Percentiles rank a stretch among this genome's conserved stretches.
Evolutionary conservation across 129 eudicot genomes (phyloP).

Genomic region (Arctium minus): DNA sequence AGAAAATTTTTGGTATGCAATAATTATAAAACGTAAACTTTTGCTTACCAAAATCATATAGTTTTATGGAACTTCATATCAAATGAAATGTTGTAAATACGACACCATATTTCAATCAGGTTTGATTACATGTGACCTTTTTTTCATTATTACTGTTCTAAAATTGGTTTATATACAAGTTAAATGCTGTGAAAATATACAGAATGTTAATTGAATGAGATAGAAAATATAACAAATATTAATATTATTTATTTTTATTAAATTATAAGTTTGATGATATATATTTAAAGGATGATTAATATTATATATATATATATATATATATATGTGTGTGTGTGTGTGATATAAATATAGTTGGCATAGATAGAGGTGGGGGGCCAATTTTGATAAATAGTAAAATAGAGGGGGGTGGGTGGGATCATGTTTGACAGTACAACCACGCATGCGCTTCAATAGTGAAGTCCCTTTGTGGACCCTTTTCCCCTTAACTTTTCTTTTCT

Average conservation of each 20-base stretch:
- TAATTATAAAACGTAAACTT: background rate
- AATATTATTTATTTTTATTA: no score
- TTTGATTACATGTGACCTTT: background rate
- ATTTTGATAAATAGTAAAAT: constrained; percentile 22
- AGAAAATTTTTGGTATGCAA: background rate
- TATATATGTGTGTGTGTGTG: no score
- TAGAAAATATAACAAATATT: no score
- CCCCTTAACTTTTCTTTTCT: background rate
- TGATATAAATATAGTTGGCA: no score
- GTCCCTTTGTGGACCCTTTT: constrained; percentile 30
- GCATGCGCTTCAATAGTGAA: constrained; percentile 37
- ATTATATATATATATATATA: no score
- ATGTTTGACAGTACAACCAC: constrained; percentile 38
- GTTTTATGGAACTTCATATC: background rate
- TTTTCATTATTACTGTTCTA: background rate
- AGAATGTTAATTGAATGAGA: background rate
- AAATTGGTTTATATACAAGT: background rate
- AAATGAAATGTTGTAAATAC: background rate
- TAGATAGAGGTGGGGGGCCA: background rate
- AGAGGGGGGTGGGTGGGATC: constrained; percentile 27
- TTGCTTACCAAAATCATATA: background rate
- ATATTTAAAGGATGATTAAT: no score
- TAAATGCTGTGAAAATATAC: background rate
- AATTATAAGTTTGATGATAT: background rate
- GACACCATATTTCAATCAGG: background rate